Evolutionary conservation across 2,329 filamentous ascomycete species (phyloP).

Genomic region (Penicillium sp.): DNA sequence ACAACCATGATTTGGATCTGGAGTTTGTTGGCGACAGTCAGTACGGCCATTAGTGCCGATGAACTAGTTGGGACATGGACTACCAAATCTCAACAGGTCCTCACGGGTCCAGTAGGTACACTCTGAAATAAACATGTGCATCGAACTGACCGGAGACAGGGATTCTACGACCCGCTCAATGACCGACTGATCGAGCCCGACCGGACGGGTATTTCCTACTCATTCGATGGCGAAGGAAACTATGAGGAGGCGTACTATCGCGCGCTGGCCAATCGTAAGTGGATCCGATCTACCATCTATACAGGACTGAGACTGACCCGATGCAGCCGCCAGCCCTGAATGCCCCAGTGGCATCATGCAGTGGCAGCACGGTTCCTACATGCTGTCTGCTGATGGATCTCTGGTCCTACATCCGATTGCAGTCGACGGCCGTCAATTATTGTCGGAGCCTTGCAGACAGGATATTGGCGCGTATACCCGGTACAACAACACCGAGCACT

Average conservation of each 20-base stretch:
- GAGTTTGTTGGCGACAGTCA: constrained; percentile 35
- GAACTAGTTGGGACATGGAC: constrained; percentile 66
- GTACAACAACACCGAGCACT: constrained; percentile 60
- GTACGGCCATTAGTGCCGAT: constrained; percentile 42
- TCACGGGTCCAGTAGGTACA: constrained; percentile 60
- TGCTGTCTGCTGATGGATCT: constrained; percentile 53
- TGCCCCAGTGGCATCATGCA: constrained; percentile 64
- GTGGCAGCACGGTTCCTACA: constrained; percentile 66
- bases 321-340: constrained; percentile 52
- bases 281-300: neutral
- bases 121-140: neutral
- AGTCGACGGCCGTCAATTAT: constrained; percentile 62
- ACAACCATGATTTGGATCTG: constrained; percentile 31
- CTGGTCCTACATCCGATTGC: constrained; percentile 57
- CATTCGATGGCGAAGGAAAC: constrained; percentile 62
- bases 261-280: constrained; percentile 62
- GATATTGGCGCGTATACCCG: constrained; percentile 55
- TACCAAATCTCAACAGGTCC: constrained; percentile 62
- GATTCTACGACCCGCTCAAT: constrained; percentile 63
- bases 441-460: constrained; percentile 60
- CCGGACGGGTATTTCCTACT: constrained; percentile 66
- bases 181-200: constrained; percentile 63
- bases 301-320: constrained; percentile 5
- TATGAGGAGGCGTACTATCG: constrained; percentile 68
- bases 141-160: constrained; percentile 41